Evolutionary conservation across 305 asterid species (phyloP).

Genomic region (Solanum hybrid): DNA sequence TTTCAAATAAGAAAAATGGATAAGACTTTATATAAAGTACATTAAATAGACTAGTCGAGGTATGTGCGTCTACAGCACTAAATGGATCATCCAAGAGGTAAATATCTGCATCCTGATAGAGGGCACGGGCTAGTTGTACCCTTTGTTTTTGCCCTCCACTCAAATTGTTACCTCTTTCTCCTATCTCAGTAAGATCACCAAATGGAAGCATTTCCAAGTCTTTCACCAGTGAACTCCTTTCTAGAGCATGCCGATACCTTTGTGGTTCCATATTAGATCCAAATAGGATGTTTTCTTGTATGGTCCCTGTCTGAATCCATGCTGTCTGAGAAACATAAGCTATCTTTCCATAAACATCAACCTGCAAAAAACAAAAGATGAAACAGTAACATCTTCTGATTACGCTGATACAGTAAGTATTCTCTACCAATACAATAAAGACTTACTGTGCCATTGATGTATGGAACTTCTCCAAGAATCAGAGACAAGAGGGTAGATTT

Average conservation of each 20-base stretch:
- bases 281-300: neutral
- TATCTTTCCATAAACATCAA: too few relatives aligned
- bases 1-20: neutral
- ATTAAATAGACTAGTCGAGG: conserved; percentile 20
- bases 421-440: neutral
- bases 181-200: conserved; percentile 66
- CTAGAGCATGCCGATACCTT: conserved; percentile 12
- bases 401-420: too few relatives aligned
- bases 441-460: conserved; percentile 17
- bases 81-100: conserved; percentile 50
- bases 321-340: too few relatives aligned
- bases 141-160: conserved; percentile 5
- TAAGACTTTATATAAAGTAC: neutral
- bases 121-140: too few relatives aligned
- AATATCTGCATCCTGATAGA: too few relatives aligned
- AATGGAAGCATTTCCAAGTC: conserved; percentile 52
- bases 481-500: conserved; percentile 21
- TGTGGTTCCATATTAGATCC: conserved; percentile 15
- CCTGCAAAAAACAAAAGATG: too few relatives aligned
- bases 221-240: conserved; percentile 38
- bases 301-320: too few relatives aligned
- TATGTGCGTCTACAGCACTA: conserved; percentile 69
- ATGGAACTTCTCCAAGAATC: conserved; percentile 25
- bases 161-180: conserved; percentile 67
- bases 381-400: too few relatives aligned